Evolutionary conservation across 2,329 filamentous ascomycete genomes (phyloP), one percentile per base, ranked within the genome.

Genomic region (Neodidymelliopsis sp.): DNA sequence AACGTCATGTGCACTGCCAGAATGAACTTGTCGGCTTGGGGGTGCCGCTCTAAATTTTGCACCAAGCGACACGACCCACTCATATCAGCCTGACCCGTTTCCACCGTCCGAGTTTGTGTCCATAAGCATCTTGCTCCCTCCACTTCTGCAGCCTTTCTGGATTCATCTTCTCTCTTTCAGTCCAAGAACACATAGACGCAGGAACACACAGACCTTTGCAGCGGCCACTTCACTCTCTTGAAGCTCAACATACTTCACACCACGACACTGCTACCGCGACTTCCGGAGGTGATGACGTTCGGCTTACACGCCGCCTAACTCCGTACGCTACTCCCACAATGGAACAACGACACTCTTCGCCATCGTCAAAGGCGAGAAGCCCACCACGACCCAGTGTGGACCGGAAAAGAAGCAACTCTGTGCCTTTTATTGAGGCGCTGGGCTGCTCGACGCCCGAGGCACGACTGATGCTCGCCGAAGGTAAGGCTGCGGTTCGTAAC

Each of bases 401-500:
- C n/a, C 62, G 70, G 42, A 57, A 71, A 22, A 54, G 70, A 53
- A 73, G 69, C 53, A 72, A 71, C 38, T 73, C 70, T 2, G 52
- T 71, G 10, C 69, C 70, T 8, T 64, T 72, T 22, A 53, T 67
- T 8, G 67, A 72, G 27, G 67, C 63, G 22, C 23, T 73, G 29
- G 68, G 69, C 34, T 71, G 68, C 46, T 70, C 70, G 7, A 71
- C 68, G 4, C 56, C 67, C 30, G 70, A 73, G 49, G 70, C 70
- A 35, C 57, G 65, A 34, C 51, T 73, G 18, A 63, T 73, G 31
- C 43, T 73, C 29, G 68, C 67, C 12, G 70, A 72, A 34, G 68
- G 69, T 22, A 64, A 59, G 44, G 70, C 70, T 30, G 70, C 69
- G 39, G 56, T 70, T 10, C 65, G 59, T 25, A 70, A 62, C 29